These are phyloP conservation scores for Desmodesmus armatus DNA, from an alignment of 139 green algal species.

Conservation along the genomic window DNA sequence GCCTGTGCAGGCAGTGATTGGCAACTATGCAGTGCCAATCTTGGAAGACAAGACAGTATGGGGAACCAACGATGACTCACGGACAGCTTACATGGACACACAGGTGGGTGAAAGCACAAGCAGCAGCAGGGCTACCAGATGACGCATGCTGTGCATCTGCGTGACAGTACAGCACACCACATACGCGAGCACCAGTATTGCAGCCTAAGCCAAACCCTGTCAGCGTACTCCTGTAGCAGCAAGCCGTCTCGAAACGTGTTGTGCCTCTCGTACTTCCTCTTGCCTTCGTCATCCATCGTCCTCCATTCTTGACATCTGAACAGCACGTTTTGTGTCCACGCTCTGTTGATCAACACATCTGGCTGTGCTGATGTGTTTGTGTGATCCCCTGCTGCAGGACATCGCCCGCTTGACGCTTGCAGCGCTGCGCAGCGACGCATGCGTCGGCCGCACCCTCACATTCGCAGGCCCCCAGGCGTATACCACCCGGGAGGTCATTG, in stretches of 20 bases:
- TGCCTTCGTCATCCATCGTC: background rate
- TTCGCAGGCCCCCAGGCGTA: conserved; percentile 93
- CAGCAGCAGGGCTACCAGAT: background rate
- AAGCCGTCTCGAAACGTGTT: too few relatives aligned
- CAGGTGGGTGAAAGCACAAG: conserved; percentile 53
- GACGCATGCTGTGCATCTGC: too few relatives aligned
- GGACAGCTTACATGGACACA: conserved; percentile 96
- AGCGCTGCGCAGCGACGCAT: conserved; percentile 80
- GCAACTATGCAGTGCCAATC: conserved; percentile 98
- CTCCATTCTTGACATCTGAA: too few relatives aligned
- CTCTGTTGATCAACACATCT: too few relatives aligned
- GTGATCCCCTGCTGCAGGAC: conserved; percentile 76
- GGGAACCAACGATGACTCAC: conserved; percentile 94
- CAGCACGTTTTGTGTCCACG: too few relatives aligned
- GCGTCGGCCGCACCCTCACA: conserved; percentile 82
- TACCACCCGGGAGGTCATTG: conserved; percentile 93
- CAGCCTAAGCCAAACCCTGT: too few relatives aligned
- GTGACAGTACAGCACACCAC: too few relatives aligned
- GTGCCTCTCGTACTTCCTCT: too few relatives aligned
- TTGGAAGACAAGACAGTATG: conserved; percentile 97
- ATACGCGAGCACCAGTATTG: too few relatives aligned
- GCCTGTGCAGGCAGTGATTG: conserved; percentile 91
- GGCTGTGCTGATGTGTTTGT: too few relatives aligned
- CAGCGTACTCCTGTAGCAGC: too few relatives aligned
- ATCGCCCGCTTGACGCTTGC: conserved; percentile 90